Evolutionary conservation across 148 eudicot species (phyloP), one percentile per base, ranked within the genome.

Genomic region (Nepenthes mirabilis): DNA sequence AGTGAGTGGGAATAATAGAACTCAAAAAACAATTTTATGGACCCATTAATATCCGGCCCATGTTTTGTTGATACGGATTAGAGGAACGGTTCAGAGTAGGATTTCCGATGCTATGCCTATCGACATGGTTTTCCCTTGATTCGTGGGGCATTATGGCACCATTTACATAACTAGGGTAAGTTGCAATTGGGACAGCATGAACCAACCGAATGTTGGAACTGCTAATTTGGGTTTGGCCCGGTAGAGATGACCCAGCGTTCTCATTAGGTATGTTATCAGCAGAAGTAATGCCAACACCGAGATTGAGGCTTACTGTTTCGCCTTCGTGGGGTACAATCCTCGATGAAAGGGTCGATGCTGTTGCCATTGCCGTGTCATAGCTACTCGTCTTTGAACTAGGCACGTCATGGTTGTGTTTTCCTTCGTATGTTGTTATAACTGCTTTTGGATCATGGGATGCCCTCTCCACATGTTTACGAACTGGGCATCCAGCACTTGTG

Each of bases 391-490:
- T 63, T 53, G 66, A 58, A 54, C 58, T 52, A 9, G 98, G 98
- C 52, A 91, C 98, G 57, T 91, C 96, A 40, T 91, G 98, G 69
- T 88, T 91, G 78, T 91, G 98, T 55, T 91, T 91, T 14, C 98
- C 98, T 68, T 91, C 98, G 12, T 91, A 91, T 2, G 98, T 83
- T 2, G 98, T 91, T 71, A 91, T 91, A 36, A 91, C 98, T 37
- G 98, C 90, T 82, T 85, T 91, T 1, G 94, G 98, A 69, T 91
- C 98, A 52, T 91, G 98, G 33, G 98, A 83, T 66, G 98, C 98
- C 76, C 98, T 88, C 71, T 91, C 98, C 67, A 91, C 98, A 8
- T 91, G 98, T 69, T 91, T 91, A 64, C 98, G 75, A 50, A 91
- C 98, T 1, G 90, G 93, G 75, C 95, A 93, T 68, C 95, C 95